A percentile compares a stretch with the other conserved stretches of the same genome.
Evolutionary conservation across 768 basidiomycete species (phyloP).

Genomic region (Pholiota conissans): DNA sequence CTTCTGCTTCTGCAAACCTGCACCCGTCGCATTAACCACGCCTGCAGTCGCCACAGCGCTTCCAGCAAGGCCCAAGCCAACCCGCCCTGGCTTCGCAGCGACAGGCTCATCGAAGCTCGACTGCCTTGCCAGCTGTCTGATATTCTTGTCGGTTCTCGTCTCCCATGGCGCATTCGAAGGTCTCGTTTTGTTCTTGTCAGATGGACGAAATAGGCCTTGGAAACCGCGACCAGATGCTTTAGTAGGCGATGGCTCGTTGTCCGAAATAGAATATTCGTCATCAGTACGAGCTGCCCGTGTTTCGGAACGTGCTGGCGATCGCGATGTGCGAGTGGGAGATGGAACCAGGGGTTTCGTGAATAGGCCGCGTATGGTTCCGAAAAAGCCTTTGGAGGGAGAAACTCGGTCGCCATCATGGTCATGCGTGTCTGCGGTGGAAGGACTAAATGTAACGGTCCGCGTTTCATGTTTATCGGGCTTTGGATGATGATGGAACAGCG

Average conservation of each 20-base stretch:
- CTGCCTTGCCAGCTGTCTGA: slow-evolving; percentile 13
- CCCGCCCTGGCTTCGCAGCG: not conserved
- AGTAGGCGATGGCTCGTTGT: slow-evolving; percentile 5
- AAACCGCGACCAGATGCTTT: not conserved
- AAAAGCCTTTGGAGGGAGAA: slow-evolving; percentile 4
- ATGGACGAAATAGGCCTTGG: slow-evolving; percentile 7
- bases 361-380: slow-evolving; percentile 3
- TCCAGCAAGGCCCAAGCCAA: slow-evolving; percentile 13
- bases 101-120: slow-evolving; percentile 14
- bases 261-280: slow-evolving; percentile 7
- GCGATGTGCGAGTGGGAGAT: not conserved
- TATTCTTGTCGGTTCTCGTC: slow-evolving; percentile 27
- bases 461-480: not conserved
- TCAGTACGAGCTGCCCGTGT: not conserved
- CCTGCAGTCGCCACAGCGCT: slow-evolving; percentile 10
- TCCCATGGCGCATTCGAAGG: slow-evolving; percentile 13
- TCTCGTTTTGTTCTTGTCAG: not conserved
- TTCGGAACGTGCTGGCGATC: not conserved
- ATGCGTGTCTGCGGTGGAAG: not conserved
- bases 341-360: not conserved
- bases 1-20: slow-evolving; percentile 6
- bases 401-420: not conserved
- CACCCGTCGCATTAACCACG: slow-evolving; percentile 4
- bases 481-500: slow-evolving; percentile 10
- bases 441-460: not conserved